Evolutionary conservation across 257 asterid species (phyloP), one percentile per base, ranked within the genome.

Genomic region (Solanum appendiculatum): DNA sequence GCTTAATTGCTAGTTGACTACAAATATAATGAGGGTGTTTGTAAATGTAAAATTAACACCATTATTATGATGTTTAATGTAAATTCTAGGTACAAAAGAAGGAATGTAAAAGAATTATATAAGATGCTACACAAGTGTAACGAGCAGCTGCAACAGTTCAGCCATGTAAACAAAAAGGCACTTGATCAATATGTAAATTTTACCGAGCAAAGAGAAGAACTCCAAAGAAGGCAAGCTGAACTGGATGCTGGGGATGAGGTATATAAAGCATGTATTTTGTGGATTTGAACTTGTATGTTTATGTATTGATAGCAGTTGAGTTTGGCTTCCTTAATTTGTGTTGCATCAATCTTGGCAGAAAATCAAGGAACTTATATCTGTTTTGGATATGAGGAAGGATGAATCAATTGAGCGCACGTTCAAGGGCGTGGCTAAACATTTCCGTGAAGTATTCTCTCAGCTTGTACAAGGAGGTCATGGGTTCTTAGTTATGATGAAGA

Each of bases 401-500:
- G 99, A 97, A 90, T 97, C 99, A 18, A 97, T 97, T 86, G 99
- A 97, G 88, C 99, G 99, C 78, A 97, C 99, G 9, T 97, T 95
- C 89, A 97, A 97, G 91, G 99, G 99, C 1, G 99, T 97, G 81
- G 99, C 99, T 73, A 97, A 91, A 92, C 96, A 97, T 92, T 97
- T 97, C 82, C 97, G 98, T 82, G 99, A 97, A 90, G 99, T 97
- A 70, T 97, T 97, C 87, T 93, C 99, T 54, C 99, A 97, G 90
- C 98, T 97, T 37, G 99, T 97, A 87, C 99, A 94, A 95, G 99
- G 98, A 63, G 99, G 99, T 88, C 98, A 94, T 89, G 99, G 99
- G 44, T 89, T 89, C 92, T 89, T 97, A 88, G 94, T 95, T 87
- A 97, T 97, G 98, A 94, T 95, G 98, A 97, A 96, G 96, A 95